A percentile compares a stretch with the other conserved stretches of the same genome.
Conservation (phyloP, 176 grass and related monocot genomes). For the Dendrocalamus sinicus region DNA sequence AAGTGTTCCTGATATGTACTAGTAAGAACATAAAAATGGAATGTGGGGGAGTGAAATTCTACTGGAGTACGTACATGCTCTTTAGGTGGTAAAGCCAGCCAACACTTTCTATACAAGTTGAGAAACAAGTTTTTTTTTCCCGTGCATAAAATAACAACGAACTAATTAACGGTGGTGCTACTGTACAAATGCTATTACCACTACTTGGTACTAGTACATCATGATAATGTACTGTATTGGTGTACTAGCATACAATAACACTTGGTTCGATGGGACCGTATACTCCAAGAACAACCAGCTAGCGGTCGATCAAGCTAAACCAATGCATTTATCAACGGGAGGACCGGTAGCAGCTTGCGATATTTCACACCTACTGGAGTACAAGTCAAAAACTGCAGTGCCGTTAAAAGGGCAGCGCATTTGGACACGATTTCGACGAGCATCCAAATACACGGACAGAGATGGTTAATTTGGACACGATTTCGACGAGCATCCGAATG, state of each 20-base stretch:
- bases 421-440: neutral
- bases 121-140: neutral
- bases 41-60: neutral
- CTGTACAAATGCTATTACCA: neutral
- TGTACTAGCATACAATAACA: neutral
- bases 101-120: neutral
- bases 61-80: neutral
- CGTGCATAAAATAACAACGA: neutral
- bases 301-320: neutral
- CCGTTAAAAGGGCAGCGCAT: neutral
- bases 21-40: neutral
- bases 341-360: neutral
- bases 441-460: no score
- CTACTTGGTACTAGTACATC: neutral
- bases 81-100: neutral
- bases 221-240: neutral
- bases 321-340: neutral
- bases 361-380: neutral
- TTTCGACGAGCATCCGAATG: neutral
- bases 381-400: neutral
- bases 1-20: neutral
- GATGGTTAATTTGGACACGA: neutral
- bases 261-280: neutral
- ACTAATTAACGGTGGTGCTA: neutral
- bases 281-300: neutral